phyloP scores from a whole-genome alignment of 305 asterid species.

The Ilex paraguariensis region DNA sequence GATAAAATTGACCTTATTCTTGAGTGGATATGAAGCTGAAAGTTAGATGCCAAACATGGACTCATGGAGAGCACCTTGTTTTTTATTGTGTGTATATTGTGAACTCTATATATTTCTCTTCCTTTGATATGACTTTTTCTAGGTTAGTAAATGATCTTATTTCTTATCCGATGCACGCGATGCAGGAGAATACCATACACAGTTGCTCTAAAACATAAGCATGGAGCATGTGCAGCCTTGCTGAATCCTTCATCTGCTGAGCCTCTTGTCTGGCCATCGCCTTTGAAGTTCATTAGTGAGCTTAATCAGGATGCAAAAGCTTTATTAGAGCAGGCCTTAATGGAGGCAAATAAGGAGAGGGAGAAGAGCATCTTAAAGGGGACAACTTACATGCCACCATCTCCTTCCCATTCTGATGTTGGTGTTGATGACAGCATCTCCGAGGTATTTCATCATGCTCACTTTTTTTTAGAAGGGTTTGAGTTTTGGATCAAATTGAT shows the following conservation, averaged over 20 bases:
- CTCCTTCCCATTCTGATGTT: conserved; percentile 59
- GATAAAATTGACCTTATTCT: too few relatives aligned
- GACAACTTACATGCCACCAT: conserved; percentile 40
- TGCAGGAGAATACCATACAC: conserved; percentile 88
- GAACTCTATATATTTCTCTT: too few relatives aligned
- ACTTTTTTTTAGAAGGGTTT: background rate
- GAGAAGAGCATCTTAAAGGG: conserved; percentile 76
- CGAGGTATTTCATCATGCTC: conserved; percentile 45
- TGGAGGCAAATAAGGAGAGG: conserved; percentile 80
- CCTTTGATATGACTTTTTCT: too few relatives aligned
- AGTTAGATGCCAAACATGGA: too few relatives aligned
- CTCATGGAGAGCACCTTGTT: too few relatives aligned
- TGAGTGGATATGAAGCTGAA: too few relatives aligned
- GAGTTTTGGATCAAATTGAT: background rate
- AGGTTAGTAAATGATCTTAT: background rate
- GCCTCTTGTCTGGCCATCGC: conserved; percentile 98
- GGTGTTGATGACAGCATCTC: conserved; percentile 60
- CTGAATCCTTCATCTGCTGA: conserved; percentile 89
- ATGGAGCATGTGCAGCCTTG: conserved; percentile 90
- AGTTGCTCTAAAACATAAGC: conserved; percentile 68
- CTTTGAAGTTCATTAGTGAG: conserved; percentile 81
- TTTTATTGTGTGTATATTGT: too few relatives aligned
- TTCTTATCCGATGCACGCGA: background rate
- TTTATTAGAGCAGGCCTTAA: conserved; percentile 68
- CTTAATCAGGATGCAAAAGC: conserved; percentile 81